Evolutionary conservation across 805 yeast species (phyloP).

Genomic region (Priceomyces medius): DNA sequence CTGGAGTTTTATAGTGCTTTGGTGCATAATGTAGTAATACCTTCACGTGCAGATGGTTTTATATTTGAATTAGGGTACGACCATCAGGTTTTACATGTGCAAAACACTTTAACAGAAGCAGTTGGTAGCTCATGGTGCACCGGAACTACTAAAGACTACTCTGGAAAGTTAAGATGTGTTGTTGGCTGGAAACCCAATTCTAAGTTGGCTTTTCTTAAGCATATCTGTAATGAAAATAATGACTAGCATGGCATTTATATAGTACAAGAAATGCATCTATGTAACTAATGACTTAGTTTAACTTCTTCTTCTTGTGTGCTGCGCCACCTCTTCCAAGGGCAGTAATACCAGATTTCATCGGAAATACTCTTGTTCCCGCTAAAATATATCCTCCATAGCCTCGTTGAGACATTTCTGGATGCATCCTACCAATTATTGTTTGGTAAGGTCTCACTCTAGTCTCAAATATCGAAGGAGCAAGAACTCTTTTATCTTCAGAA

Average conservation of each 20-base stretch:
- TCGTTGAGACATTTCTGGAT: conserved; percentile 90
- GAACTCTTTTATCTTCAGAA: conserved; percentile 61
- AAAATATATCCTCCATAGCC: conserved; percentile 90
- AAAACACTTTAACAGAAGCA: conserved; percentile 10
- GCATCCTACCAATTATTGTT: conserved; percentile 90
- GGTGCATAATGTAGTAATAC: conserved; percentile 41
- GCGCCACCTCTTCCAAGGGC: conserved; percentile 68
- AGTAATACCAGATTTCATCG: conserved; percentile 55
- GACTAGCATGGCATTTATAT: background rate
- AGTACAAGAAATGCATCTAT: background rate
- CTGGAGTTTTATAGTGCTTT: conserved; percentile 66
- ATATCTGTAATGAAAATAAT: conserved; percentile 8
- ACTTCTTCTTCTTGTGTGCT: conserved; percentile 36
- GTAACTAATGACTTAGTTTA: background rate
- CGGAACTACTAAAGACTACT: conserved; percentile 51
- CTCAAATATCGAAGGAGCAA: conserved; percentile 83
- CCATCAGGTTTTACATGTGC: conserved; percentile 52
- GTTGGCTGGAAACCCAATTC: conserved; percentile 52
- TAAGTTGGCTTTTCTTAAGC: conserved; percentile 9
- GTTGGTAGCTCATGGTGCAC: conserved; percentile 44
- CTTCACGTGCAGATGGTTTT: conserved; percentile 50
- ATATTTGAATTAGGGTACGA: conserved; percentile 75
- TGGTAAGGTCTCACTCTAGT: conserved; percentile 84
- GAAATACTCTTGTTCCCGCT: conserved; percentile 76
- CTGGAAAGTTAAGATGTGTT: conserved; percentile 56